Conservation (phyloP, 371 early-diverging fungal genomes). For the Saksenaea oblongispora region DNA sequence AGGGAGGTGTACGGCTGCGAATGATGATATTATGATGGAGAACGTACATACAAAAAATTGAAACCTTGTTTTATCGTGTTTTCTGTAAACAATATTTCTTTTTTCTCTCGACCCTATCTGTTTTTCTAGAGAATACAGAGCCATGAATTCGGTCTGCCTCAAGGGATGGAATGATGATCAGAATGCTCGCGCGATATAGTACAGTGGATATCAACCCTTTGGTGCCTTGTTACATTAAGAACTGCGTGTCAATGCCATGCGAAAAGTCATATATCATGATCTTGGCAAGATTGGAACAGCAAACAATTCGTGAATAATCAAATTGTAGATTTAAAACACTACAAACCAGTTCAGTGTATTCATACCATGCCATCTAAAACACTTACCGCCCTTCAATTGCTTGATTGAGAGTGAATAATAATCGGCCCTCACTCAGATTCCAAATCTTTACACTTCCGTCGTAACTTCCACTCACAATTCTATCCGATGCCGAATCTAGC, state of each 20-base stretch:
- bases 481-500: conserved; percentile 37
- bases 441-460: conserved; percentile 89
- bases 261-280: conserved; percentile 85
- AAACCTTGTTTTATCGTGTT: not conserved
- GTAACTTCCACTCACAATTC: conserved; percentile 81
- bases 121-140: not conserved
- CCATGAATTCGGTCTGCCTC: not conserved
- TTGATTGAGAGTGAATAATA: conserved; percentile 53
- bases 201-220: not conserved
- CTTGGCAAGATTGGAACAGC: conserved; percentile 79
- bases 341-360: conserved; percentile 17
- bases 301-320: conserved; percentile 78
- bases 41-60: not conserved
- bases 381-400: conserved; percentile 67
- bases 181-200: not conserved
- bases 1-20: not conserved
- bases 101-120: not conserved
- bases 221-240: conserved; percentile 32
- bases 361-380: not conserved
- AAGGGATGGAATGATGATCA: not conserved
- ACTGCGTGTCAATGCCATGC: conserved; percentile 63
- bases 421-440: conserved; percentile 63
- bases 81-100: not conserved
- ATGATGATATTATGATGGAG: not conserved
- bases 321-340: conserved; percentile 89